phyloP scores from a whole-genome alignment of 495 filamentous ascomycete species.

The Penicillium arizonense region DNA sequence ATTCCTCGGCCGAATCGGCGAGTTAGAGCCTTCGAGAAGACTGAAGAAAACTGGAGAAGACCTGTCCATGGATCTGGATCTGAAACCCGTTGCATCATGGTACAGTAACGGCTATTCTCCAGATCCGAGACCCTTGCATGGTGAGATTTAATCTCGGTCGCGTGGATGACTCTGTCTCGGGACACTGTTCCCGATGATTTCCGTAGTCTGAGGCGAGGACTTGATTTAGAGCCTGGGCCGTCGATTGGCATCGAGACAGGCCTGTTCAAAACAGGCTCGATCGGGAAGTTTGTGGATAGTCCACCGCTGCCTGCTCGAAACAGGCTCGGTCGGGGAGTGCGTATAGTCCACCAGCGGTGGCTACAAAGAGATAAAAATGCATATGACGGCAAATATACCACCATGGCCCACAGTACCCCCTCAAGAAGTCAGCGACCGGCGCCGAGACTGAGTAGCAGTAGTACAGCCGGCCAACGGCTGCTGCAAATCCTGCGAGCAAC shows the following conservation, averaged over 20 bases:
- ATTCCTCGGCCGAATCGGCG: too few species aligned
- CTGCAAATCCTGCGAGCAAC: slow-evolving; percentile 22
- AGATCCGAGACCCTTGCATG: slow-evolving; percentile 6
- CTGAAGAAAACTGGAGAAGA: too few species aligned
- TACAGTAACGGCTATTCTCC: neutral
- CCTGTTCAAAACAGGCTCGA: neutral
- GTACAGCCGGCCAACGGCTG: slow-evolving; percentile 19
- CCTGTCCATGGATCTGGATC: too few species aligned
- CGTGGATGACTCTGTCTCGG: slow-evolving; percentile 1
- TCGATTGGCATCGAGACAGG: neutral
- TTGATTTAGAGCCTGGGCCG: neutral
- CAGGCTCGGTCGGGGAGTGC: neutral
- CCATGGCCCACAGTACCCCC: neutral
- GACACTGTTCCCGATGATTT: neutral
- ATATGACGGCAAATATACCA: neutral
- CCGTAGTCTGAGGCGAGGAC: neutral
- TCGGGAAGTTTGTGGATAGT: neutral
- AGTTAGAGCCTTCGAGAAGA: too few species aligned
- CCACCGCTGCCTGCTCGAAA: neutral
- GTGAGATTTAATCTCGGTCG: slow-evolving; percentile 1
- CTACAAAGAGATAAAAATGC: neutral
- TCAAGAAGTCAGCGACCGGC: slow-evolving; percentile 31
- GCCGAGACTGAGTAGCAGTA: slow-evolving; percentile 20
- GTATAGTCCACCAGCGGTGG: neutral
- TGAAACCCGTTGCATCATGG: neutral